Base-by-base conservation (phyloP, 306 rosid genomes). In the Sophora flavescens region DNA sequence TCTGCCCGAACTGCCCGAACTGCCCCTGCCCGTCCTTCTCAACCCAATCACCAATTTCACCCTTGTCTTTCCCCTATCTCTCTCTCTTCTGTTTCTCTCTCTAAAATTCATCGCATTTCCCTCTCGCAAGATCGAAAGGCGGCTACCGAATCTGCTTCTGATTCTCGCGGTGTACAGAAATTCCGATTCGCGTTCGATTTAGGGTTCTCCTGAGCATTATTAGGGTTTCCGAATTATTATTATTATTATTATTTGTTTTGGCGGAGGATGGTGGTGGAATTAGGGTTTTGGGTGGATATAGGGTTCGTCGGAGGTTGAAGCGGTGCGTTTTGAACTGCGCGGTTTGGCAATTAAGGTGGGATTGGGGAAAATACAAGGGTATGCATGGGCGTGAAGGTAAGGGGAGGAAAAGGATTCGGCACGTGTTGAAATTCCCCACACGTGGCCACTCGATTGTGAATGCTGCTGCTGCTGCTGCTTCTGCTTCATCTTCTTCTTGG, bases 321-420 rank as follows among this genome's bases (percentile, higher is more conserved):
- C 16, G 52, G 60, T 33, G 42, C 52, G 50, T 22, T 75, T 32
- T 80, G 79, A 60, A 77, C 69, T 33, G 10, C 64, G 51, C 15
- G 1, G 15, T n/a, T 57, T 59, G 17, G 59, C 75, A 77, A 56
- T 77, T 57, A 67, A 74, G 81, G 51, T 35, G 67, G 83, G 74
- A 79, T 83, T 84, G 81, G 89, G 89, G 91, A 87, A 87, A 87
- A 89, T 87, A 89, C 88, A 39, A 87, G 91, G 93, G 87, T 89
- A 87, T 89, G 91, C 93, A 85, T 85, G 91, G 88, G 83, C 63
- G 79, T 70, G 69, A 75, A 76, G 80, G 88, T 86, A 89, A 85
- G 74, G 83, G 81, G 86, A 59, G 86, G 85, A 84, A 82, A 82
- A 83, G 81, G 81, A 61, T 50, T 83, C 88, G 86, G 92, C 92